These are phyloP conservation scores for Coemansia sp. DNA, from an alignment of 192 early-diverging fungal genomes.

Conservation along the genomic window DNA sequence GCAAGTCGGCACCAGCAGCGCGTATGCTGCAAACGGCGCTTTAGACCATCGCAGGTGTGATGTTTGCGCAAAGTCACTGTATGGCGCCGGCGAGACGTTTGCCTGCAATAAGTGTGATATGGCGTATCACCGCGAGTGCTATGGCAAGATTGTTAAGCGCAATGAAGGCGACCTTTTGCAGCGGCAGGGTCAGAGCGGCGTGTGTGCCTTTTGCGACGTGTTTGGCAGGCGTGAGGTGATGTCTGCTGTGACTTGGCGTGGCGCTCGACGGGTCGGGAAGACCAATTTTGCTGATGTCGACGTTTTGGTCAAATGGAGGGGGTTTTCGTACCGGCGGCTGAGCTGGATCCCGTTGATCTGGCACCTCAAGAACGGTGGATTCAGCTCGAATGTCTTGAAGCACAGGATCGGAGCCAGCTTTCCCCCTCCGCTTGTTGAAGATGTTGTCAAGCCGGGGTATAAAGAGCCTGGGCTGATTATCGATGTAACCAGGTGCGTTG, in stretches of 20 bases:
- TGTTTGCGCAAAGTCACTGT: not conserved
- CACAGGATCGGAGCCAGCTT: not conserved
- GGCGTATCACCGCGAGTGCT: not conserved
- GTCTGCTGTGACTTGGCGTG: not conserved
- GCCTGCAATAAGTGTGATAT: not conserved
- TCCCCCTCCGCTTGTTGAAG: not conserved
- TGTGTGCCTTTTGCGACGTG: not conserved
- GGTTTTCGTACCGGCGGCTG: not conserved
- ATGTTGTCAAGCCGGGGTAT: not conserved
- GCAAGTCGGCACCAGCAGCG: not conserved
- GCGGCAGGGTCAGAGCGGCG: not conserved
- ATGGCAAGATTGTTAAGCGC: not conserved
- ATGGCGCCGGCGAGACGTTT: not conserved
- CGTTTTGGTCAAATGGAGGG: conserved; percentile 6
- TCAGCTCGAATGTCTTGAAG: not conserved
- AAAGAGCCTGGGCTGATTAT: not conserved
- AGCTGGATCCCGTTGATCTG: conserved; percentile 12
- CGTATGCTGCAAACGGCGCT: not conserved
- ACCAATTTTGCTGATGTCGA: conserved; percentile 1
- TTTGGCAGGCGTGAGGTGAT: not conserved
- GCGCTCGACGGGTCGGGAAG: not conserved
- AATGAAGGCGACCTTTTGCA: not conserved
- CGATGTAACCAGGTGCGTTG: not conserved
- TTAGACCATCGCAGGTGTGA: not conserved
- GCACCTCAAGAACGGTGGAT: not conserved